These are phyloP conservation scores for Blastobotrys capitulatus DNA, from an alignment of 1,139 yeast genomes.

Conservation along the genomic window DNA sequence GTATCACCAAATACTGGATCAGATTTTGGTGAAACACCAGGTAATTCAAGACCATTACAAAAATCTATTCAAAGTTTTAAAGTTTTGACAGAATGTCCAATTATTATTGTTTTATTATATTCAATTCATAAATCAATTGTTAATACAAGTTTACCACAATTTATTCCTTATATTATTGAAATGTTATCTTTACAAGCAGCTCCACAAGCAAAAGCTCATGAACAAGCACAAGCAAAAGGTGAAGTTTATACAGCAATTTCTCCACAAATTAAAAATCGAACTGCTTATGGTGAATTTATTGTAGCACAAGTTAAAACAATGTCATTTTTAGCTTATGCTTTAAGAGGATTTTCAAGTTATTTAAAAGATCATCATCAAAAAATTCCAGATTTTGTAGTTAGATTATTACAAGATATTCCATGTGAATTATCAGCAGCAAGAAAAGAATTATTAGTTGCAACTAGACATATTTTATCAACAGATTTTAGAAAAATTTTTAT, in stretches of 20 bases:
- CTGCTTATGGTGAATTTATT: slow-evolving; percentile 82
- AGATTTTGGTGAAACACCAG: slow-evolving; percentile 29
- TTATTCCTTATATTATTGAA: slow-evolving; percentile 77
- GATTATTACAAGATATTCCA: slow-evolving; percentile 92
- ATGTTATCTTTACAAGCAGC: slow-evolving; percentile 72
- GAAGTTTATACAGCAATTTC: slow-evolving; percentile 47
- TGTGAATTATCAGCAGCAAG: slow-evolving; percentile 91
- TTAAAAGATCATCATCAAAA: slow-evolving; percentile 56
- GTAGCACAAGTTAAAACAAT: slow-evolving; percentile 97
- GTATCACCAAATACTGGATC: slow-evolving; percentile 40
- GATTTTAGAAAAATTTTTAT: slow-evolving; percentile 77
- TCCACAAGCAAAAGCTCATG: slow-evolving; percentile 65
- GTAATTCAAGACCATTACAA: slow-evolving; percentile 38
- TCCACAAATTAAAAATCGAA: slow-evolving; percentile 71
- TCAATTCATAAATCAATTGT: slow-evolving; percentile 80
- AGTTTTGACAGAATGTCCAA: slow-evolving; percentile 93
- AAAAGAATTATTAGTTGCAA: slow-evolving; percentile 88
- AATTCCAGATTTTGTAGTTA: slow-evolving; percentile 81
- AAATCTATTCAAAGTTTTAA: slow-evolving; percentile 79
- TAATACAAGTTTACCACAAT: slow-evolving; percentile 62
- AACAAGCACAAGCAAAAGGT: slow-evolving; percentile 51
- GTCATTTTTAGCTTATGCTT: slow-evolving; percentile 88
- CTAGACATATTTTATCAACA: slow-evolving; percentile 88
- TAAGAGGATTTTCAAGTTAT: slow-evolving; percentile 74
- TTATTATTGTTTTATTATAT: slow-evolving; percentile 87